A percentile compares a stretch with the other conserved stretches of the same genome.
These are phyloP conservation scores for Solanum tarijense DNA, from an alignment of 257 asterid genomes.

Conservation along the genomic window DNA sequence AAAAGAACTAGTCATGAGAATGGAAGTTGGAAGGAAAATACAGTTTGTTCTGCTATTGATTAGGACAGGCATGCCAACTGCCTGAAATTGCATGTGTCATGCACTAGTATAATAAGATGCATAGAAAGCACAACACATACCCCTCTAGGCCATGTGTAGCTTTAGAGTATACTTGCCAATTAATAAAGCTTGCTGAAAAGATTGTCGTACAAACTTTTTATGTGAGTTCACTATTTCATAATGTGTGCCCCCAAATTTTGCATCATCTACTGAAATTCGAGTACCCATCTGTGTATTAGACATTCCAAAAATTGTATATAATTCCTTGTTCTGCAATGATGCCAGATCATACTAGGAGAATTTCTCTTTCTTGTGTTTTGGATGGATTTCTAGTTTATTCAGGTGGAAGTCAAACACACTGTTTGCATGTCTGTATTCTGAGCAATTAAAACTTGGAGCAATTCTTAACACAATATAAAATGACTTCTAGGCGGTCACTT, in stretches of 20 bases:
- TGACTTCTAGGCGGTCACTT: not conserved
- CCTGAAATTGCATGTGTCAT: not conserved
- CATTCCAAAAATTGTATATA: not conserved
- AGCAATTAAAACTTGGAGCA: not conserved
- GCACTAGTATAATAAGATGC: not conserved
- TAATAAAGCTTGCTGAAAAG: not conserved
- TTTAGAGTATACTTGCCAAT: not conserved
- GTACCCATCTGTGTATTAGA: not conserved
- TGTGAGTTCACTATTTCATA: not conserved
- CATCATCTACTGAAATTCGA: not conserved
- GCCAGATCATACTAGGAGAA: not conserved
- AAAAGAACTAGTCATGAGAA: not conserved
- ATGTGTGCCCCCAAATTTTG: not conserved
- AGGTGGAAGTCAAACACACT: not conserved
- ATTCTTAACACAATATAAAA: not conserved
- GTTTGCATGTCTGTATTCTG: not conserved
- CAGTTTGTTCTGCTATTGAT: not conserved
- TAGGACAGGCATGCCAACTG: not conserved
- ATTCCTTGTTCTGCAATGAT: not conserved
- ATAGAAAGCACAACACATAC: not conserved
- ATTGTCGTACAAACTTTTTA: not conserved
- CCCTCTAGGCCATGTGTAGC: not conserved
- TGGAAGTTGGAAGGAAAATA: not conserved
- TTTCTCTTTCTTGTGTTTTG: not conserved
- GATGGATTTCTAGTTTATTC: not conserved